These are phyloP conservation scores for Populus trichocarpa DNA, from an alignment of 441 rosid genomes.

Conservation along the genomic window DNA sequence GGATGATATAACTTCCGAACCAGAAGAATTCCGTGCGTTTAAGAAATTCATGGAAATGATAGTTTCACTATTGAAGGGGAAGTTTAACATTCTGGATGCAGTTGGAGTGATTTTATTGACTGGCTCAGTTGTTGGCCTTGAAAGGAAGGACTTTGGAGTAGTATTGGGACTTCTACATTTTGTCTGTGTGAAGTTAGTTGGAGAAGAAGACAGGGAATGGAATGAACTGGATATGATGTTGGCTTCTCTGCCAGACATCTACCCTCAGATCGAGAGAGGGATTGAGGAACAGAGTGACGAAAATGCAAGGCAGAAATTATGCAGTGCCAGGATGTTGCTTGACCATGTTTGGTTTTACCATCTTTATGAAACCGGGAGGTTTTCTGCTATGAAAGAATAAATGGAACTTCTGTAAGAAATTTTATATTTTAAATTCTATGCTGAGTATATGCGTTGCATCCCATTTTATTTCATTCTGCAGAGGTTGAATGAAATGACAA, in stretches of 20 bases:
- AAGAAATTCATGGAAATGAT: constrained; percentile 39
- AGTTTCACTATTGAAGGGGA: constrained; percentile 46
- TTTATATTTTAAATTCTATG: background rate
- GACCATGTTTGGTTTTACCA: constrained; percentile 89
- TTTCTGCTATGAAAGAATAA: constrained; percentile 53
- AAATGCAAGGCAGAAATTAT: constrained; percentile 39
- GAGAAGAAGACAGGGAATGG: constrained; percentile 66
- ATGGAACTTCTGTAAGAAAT: background rate
- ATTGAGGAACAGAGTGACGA: constrained; percentile 48
- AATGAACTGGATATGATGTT: constrained; percentile 63
- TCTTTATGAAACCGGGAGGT: constrained; percentile 74
- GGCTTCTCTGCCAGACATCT: constrained; percentile 57
- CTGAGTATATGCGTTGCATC: background rate
- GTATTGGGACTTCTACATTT: constrained; percentile 57
- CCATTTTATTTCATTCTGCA: background rate
- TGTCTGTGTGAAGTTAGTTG: constrained; percentile 54
- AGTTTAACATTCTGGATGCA: constrained; percentile 49
- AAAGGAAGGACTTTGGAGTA: constrained; percentile 51
- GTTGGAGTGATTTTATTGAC: constrained; percentile 52
- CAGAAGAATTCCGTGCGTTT: constrained; percentile 38
- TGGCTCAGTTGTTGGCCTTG: constrained; percentile 48
- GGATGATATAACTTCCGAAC: constrained; percentile 28
- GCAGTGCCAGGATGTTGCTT: constrained; percentile 53
- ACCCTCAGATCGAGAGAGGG: constrained; percentile 60
- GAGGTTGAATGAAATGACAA: background rate